Evolutionary conservation across 768 basidiomycete genomes (phyloP).

Genomic region (Daedaleopsis sinensis): DNA sequence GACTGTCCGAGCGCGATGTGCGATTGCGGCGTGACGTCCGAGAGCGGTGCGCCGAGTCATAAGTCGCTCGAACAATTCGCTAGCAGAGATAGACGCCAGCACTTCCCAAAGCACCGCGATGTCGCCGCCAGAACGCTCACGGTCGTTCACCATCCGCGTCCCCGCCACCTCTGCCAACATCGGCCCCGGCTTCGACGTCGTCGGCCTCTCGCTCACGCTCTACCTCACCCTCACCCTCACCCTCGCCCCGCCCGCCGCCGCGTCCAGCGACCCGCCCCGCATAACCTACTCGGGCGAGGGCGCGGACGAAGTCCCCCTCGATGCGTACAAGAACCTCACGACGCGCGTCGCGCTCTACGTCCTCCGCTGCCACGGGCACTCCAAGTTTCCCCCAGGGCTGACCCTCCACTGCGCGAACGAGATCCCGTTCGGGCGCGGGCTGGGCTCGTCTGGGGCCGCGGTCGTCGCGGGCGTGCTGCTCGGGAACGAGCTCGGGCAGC

Average conservation of each 20-base stretch:
- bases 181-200: slow-evolving; percentile 98
- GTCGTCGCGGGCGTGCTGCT: slow-evolving; percentile 96
- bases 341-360: slow-evolving; percentile 98
- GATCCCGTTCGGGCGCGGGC: slow-evolving; percentile 96
- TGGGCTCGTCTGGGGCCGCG: slow-evolving; percentile 98
- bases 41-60: too few species aligned
- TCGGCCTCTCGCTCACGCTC: slow-evolving; percentile 94
- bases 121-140: slow-evolving; percentile 2
- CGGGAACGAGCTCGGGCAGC: slow-evolving; percentile 77
- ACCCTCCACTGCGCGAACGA: slow-evolving; percentile 83
- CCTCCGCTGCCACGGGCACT: slow-evolving; percentile 82
- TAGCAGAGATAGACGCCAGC: not conserved
- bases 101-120: slow-evolving; percentile 10
- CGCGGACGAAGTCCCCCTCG: slow-evolving; percentile 86
- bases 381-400: slow-evolving; percentile 76
- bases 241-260: slow-evolving; percentile 34
- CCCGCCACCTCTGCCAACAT: slow-evolving; percentile 99
- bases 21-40: too few species aligned
- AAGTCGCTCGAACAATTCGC: not conserved
- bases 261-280: slow-evolving; percentile 45
- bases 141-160: slow-evolving; percentile 71
- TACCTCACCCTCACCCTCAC: slow-evolving; percentile 76
- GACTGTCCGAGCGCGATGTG: too few species aligned
- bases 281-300: slow-evolving; percentile 90
- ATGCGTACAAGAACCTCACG: slow-evolving; percentile 95